Evolutionary conservation across 345 rosid species (phyloP).

Genomic region (Gossypium ekmanianum): DNA sequence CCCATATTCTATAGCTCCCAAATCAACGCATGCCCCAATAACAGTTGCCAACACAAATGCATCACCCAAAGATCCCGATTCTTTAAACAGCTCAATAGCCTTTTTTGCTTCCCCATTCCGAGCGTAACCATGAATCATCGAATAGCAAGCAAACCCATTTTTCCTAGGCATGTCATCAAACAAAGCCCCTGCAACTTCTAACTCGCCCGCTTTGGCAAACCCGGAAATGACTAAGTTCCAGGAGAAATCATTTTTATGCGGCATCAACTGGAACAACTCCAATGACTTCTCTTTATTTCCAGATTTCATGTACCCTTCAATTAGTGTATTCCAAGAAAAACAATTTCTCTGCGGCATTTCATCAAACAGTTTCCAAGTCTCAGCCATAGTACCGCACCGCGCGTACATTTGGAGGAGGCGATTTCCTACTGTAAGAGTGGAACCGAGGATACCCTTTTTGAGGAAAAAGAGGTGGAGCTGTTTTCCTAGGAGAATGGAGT

Average conservation of each 20-base stretch:
- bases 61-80: constrained; percentile 39
- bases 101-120: constrained; percentile 39
- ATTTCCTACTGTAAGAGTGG: constrained; percentile 50
- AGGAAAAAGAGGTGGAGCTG: constrained; percentile 53
- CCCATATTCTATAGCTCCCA: constrained; percentile 54
- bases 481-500: constrained; percentile 37
- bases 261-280: constrained; percentile 49
- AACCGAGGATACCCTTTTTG: constrained; percentile 50
- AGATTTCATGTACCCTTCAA: constrained; percentile 60
- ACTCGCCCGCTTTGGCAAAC: constrained; percentile 53
- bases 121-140: constrained; percentile 56
- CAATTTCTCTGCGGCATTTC: constrained; percentile 62
- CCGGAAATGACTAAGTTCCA: constrained; percentile 74
- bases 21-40: constrained; percentile 54
- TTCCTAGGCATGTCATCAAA: constrained; percentile 64
- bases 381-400: constrained; percentile 32
- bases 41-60: constrained; percentile 53
- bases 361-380: constrained; percentile 53
- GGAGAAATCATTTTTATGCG: constrained; percentile 48
- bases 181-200: constrained; percentile 44
- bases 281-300: constrained; percentile 39
- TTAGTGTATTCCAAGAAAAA: constrained; percentile 72
- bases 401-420: constrained; percentile 48
- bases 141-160: constrained; percentile 51
- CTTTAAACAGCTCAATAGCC: constrained; percentile 58